These are phyloP conservation scores for Pseudogymnoascus sp. DNA, from an alignment of 2,329 filamentous ascomycete genomes.

Conservation along the genomic window DNA sequence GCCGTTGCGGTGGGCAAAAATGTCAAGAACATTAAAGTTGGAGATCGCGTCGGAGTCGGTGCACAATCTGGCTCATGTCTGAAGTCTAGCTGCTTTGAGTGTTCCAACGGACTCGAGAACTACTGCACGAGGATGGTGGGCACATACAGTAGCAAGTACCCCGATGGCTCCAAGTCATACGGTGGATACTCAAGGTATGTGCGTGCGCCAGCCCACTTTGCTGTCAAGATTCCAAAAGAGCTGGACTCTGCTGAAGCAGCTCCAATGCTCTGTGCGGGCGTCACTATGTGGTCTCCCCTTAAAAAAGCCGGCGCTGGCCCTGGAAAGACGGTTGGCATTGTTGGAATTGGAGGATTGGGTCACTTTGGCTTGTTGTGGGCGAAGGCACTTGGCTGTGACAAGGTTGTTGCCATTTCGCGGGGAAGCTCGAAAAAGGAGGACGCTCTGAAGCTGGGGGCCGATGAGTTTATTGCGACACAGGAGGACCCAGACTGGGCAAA, in stretches of 20 bases:
- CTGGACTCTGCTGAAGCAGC: slow-evolving; percentile 45
- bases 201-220: slow-evolving; percentile 50
- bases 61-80: slow-evolving; percentile 43
- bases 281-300: slow-evolving; percentile 66
- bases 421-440: slow-evolving; percentile 51
- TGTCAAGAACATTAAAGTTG: slow-evolving; percentile 38
- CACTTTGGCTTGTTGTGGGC: slow-evolving; percentile 68
- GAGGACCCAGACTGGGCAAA: slow-evolving; percentile 52
- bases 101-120: slow-evolving; percentile 37
- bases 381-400: slow-evolving; percentile 60
- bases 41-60: slow-evolving; percentile 48
- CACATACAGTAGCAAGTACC: slow-evolving; percentile 38
- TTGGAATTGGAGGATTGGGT: slow-evolving; percentile 66
- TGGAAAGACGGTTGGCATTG: slow-evolving; percentile 62
- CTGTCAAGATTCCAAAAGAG: slow-evolving; percentile 49
- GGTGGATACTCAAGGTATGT: slow-evolving; percentile 38
- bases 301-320: slow-evolving; percentile 59
- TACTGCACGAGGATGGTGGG: slow-evolving; percentile 34
- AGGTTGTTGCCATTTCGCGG: slow-evolving; percentile 57
- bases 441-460: slow-evolving; percentile 54
- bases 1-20: slow-evolving; percentile 39
- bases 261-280: slow-evolving; percentile 70
- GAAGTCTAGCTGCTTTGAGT: slow-evolving; percentile 41
- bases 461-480: slow-evolving; percentile 45
- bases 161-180: slow-evolving; percentile 36